phyloP scores from a whole-genome alignment of 2,329 filamentous ascomycete genomes.

The Alternaria consortialis region DNA sequence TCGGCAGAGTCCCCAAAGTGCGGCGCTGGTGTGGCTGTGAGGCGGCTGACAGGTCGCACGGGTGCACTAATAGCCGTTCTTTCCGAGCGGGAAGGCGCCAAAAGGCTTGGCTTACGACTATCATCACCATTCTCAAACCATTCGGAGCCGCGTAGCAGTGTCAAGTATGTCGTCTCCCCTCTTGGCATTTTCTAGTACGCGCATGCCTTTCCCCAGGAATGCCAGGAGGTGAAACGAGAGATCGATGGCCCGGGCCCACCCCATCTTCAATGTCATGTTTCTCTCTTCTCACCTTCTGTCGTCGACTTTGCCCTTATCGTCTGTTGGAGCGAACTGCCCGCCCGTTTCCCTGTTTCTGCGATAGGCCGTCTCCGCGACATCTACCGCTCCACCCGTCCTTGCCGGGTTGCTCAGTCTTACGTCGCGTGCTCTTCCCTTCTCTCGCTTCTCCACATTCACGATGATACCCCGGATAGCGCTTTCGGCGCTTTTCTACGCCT shows the following conservation, averaged over 20 bases:
- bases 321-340: conserved; percentile 1
- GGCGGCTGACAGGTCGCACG: not conserved
- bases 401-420: conserved; percentile 5
- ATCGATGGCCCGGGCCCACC: conserved; percentile 1
- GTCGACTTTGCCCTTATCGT: not conserved
- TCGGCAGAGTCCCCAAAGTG: not conserved
- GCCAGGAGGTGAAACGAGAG: conserved; percentile 7
- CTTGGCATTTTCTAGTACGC: conserved; percentile 24
- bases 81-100: conserved; percentile 18
- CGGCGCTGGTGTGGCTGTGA: conserved; percentile 15
- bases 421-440: conserved; percentile 9
- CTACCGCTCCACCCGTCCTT: not conserved
- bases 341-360: conserved; percentile 6
- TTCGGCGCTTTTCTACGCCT: conserved; percentile 29
- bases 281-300: not conserved
- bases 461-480: conserved; percentile 33
- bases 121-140: conserved; percentile 22
- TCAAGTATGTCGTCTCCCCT: conserved; percentile 1
- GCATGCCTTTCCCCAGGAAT: conserved; percentile 15
- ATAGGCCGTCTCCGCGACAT: not conserved
- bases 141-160: not conserved
- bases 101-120: conserved; percentile 20
- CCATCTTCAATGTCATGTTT: not conserved
- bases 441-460: conserved; percentile 7
- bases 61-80: conserved; percentile 16